A percentile compares a stretch with the other conserved stretches of the same genome.
Evolutionary conservation across 768 basidiomycete genomes (phyloP).

Genomic region (Lanmaoa rubissima): DNA sequence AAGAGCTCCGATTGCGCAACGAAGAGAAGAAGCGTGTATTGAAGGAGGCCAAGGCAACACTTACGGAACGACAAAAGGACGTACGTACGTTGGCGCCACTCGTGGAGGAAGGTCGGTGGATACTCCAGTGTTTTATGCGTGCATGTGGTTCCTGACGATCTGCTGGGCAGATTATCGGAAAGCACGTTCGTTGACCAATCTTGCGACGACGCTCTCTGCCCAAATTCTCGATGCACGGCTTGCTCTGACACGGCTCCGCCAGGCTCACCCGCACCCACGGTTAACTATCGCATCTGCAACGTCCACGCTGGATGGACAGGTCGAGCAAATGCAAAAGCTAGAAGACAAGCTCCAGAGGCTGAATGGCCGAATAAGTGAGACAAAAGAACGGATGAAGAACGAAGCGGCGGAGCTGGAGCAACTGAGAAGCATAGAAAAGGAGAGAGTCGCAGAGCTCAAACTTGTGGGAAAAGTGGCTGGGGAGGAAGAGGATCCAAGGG

Average conservation of each 20-base stretch:
- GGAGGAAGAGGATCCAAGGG: slow-evolving; percentile 62
- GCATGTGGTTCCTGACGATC: not conserved
- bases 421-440: slow-evolving; percentile 62
- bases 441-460: slow-evolving; percentile 56
- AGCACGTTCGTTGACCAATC: slow-evolving; percentile 49
- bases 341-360: slow-evolving; percentile 60
- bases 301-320: slow-evolving; percentile 69
- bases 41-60: slow-evolving; percentile 59
- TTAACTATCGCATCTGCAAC: slow-evolving; percentile 75
- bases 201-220: slow-evolving; percentile 61
- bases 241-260: slow-evolving; percentile 74
- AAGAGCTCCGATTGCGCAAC: slow-evolving; percentile 56
- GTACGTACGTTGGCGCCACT: slow-evolving; percentile 61
- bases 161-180: slow-evolving; percentile 53
- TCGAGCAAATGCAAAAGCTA: slow-evolving; percentile 75
- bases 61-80: slow-evolving; percentile 62
- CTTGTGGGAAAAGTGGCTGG: slow-evolving; percentile 47
- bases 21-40: slow-evolving; percentile 69
- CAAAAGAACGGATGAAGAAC: slow-evolving; percentile 62
- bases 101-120: slow-evolving; percentile 62
- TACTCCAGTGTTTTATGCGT: too few relatives aligned
- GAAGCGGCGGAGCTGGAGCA: slow-evolving; percentile 55
- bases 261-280: slow-evolving; percentile 76
- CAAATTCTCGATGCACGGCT: slow-evolving; percentile 83
- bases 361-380: slow-evolving; percentile 47